phyloP scores from a whole-genome alignment of 2,329 filamentous ascomycete species.

The Aureobasidium vineae region DNA sequence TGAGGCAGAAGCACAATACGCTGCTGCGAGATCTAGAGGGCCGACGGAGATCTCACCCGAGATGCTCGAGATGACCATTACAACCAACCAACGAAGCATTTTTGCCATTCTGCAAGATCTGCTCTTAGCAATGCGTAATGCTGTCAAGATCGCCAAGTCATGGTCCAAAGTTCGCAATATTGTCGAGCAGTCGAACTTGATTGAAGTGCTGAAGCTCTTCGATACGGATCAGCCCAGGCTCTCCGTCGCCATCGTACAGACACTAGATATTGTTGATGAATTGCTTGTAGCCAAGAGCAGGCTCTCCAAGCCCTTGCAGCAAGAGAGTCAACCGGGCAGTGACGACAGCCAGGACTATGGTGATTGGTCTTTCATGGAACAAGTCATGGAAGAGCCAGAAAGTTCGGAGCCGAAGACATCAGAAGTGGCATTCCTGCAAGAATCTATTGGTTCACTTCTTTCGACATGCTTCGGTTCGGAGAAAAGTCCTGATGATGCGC shows the following conservation, averaged over 20 bases:
- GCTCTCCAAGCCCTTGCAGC: slow-evolving; percentile 24
- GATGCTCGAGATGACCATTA: slow-evolving; percentile 53
- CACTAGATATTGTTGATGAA: slow-evolving; percentile 48
- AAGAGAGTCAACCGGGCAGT: slow-evolving; percentile 40
- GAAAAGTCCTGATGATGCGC: slow-evolving; percentile 51
- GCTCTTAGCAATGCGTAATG: slow-evolving; percentile 51
- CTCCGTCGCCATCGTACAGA: slow-evolving; percentile 49
- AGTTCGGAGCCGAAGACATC: background rate
- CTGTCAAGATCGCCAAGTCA: slow-evolving; percentile 43
- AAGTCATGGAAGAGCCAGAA: slow-evolving; percentile 31
- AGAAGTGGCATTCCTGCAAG: slow-evolving; percentile 48
- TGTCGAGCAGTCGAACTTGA: slow-evolving; percentile 42
- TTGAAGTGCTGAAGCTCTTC: slow-evolving; percentile 53
- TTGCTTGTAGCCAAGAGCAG: slow-evolving; percentile 38
- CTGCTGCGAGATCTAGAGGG: slow-evolving; percentile 40
- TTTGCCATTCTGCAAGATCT: slow-evolving; percentile 55
- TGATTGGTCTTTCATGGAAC: slow-evolving; percentile 56
- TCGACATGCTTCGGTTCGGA: slow-evolving; percentile 64
- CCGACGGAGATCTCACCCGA: slow-evolving; percentile 45
- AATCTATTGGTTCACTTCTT: slow-evolving; percentile 53
- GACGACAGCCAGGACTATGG: slow-evolving; percentile 67
- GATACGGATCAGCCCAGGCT: slow-evolving; percentile 45
- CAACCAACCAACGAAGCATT: slow-evolving; percentile 58
- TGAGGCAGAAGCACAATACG: slow-evolving; percentile 57
- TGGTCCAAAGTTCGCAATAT: slow-evolving; percentile 35